Evolutionary conservation across 2,329 filamentous ascomycete genomes (phyloP), one percentile per base, ranked within the genome.

Genomic region (Ceratocystis cubensis): DNA sequence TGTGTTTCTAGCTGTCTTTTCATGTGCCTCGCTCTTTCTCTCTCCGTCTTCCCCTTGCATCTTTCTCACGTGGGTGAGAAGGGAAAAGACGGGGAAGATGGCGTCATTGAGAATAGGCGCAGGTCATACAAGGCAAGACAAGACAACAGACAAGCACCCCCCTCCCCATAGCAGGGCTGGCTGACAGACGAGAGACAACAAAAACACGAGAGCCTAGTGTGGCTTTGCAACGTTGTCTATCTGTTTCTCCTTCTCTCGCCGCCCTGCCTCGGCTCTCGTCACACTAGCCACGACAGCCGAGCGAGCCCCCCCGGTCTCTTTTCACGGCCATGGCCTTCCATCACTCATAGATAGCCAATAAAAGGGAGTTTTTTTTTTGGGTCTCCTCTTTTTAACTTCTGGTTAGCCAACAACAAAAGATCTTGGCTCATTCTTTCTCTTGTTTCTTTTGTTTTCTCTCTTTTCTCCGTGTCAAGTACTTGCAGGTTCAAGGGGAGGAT

Each of bases 391-490:
- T 61, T 41, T 44, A 8, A 22, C 28, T 61, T 44, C 8, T 61
- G 20, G 28, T 13, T 22, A 45, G 59, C 33, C 59, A 61, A 44
- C 15, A 44, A 61, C 59, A 61, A 57, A 57, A 57, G 53, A 28
- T 57, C 53, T 57, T 57, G 53, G 53, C 53, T 57, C 10, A 2
- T 41, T 59, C 30, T 59, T 59, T 59, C 22, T 10, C 17, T 59
- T 59, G 17, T 15, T 61, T 62, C 22, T 15, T 44, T 62, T 62
- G 20, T 45, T 45, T 45, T 22, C 33, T 44, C 30, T 45, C n/a
- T 62, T 62, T 45, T 62, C 41, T 62, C 59, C 17, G 33, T 62
- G 53, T 57, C 53, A 57, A 57, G 37, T 41, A 15, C 37, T 13
- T 41, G 37, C 10, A 41, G 37, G 33, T 37, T 13, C 33, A 37